Percentiles rank a stretch among this genome's conserved stretches.
Conservation (phyloP, 2,329 filamentous ascomycete species). For the Clonostachys sp. region DNA sequence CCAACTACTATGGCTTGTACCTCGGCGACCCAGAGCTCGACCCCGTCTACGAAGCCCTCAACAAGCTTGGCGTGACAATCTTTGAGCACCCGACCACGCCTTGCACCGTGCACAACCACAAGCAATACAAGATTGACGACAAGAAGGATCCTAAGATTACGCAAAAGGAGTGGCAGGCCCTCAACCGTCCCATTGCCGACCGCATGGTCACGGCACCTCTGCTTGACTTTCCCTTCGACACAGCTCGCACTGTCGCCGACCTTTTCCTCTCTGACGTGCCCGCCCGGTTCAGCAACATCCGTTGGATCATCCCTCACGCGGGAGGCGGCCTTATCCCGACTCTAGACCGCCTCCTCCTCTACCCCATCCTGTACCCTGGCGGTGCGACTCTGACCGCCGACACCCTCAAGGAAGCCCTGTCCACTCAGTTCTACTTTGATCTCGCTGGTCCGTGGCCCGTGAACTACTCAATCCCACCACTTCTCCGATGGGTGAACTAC, state of each 20-base stretch:
- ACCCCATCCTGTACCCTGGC: not conserved
- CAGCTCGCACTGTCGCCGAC: constrained; percentile 8
- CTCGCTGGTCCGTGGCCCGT: constrained; percentile 15
- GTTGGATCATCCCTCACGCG: constrained; percentile 17
- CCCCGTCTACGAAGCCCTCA: constrained; percentile 40
- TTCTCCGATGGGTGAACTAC: constrained; percentile 14
- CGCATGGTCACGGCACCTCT: constrained; percentile 6
- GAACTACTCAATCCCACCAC: constrained; percentile 7
- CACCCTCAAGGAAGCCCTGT: constrained; percentile 6
- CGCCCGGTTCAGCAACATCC: constrained; percentile 10
- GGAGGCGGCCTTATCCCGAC: constrained; percentile 14
- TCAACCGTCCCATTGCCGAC: constrained; percentile 8
- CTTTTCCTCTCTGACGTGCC: constrained; percentile 8
- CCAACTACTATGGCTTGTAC: constrained; percentile 48
- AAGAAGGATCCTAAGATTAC: constrained; percentile 1
- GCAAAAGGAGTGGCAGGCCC: constrained; percentile 7
- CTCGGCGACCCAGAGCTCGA: constrained; percentile 39
- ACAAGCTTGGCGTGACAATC: constrained; percentile 36
- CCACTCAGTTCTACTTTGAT: constrained; percentile 14
- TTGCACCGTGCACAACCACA: constrained; percentile 11
- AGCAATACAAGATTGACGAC: constrained; percentile 1
- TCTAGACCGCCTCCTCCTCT: constrained; percentile 7
- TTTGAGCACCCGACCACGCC: constrained; percentile 54
- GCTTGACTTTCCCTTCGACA: constrained; percentile 15
- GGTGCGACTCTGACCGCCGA: constrained; percentile 21